Conservation (phyloP, 495 filamentous ascomycete species). For the Gamarada debralockiae region DNA sequence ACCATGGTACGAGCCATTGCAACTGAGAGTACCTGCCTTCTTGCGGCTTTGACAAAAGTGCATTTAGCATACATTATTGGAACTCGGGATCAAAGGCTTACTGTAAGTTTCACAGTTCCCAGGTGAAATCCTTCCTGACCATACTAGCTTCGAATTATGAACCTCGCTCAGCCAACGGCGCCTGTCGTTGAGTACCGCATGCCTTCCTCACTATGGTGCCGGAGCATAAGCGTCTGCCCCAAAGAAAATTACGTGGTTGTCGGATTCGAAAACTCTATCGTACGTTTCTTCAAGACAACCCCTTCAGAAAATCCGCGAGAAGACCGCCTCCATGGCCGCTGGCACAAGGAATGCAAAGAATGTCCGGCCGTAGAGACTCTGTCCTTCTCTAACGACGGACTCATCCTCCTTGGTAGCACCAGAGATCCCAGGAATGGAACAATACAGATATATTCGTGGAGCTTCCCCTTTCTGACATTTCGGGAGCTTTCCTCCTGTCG, state of each 20-base stretch:
- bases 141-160: conserved; percentile 30
- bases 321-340: conserved; percentile 27
- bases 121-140: background rate
- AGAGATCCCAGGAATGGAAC: conserved; percentile 27
- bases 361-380: conserved; percentile 33
- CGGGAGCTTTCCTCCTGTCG: conserved; percentile 30
- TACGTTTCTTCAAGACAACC: conserved; percentile 32
- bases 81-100: conserved; percentile 33
- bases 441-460: conserved; percentile 31
- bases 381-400: conserved; percentile 33
- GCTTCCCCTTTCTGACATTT: conserved; percentile 30
- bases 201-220: conserved; percentile 32
- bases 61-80: conserved; percentile 33
- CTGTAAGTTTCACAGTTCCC: conserved; percentile 29
- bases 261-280: conserved; percentile 32
- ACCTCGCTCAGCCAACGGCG: conserved; percentile 23
- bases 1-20: conserved; percentile 23
- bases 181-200: conserved; percentile 32
- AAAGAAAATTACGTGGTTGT: conserved; percentile 33
- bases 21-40: conserved; percentile 33
- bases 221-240: conserved; percentile 29
- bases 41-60: conserved; percentile 29
- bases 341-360: conserved; percentile 27
- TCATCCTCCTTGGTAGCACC: conserved; percentile 32
- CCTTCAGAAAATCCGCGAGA: conserved; percentile 30